Evolutionary conservation across 768 basidiomycete species (phyloP).

Genomic region (Termitomyces sp.): DNA sequence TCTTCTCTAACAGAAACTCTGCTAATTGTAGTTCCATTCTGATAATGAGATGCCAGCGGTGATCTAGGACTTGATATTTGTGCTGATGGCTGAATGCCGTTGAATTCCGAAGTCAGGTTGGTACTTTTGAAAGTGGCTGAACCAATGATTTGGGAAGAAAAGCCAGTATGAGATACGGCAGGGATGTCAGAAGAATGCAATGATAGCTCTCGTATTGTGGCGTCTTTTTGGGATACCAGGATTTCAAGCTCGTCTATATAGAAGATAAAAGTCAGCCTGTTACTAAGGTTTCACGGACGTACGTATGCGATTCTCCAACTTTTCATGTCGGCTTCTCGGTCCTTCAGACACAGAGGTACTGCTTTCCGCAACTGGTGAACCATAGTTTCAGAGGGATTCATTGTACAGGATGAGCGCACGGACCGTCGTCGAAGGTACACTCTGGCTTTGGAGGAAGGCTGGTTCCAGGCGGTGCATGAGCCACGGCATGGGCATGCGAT

Average conservation of each 20-base stretch:
- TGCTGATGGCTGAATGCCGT: conserved; percentile 8
- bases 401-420: not conserved
- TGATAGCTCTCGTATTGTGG: conserved; percentile 15
- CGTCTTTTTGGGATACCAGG: conserved; percentile 59
- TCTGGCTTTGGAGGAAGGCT: conserved; percentile 56
- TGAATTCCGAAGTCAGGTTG: conserved; percentile 5
- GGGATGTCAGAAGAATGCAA: conserved; percentile 8
- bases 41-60: conserved; percentile 12
- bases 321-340: conserved; percentile 61
- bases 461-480: conserved; percentile 58
- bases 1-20: conserved; percentile 17
- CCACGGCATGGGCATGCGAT: conserved; percentile 67
- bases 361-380: conserved; percentile 40
- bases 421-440: conserved; percentile 78
- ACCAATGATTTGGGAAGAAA: not conserved
- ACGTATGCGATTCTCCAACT: conserved; percentile 70
- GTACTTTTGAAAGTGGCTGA: conserved; percentile 2
- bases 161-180: conserved; percentile 4
- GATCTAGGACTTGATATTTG: conserved; percentile 10
- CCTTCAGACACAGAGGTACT: conserved; percentile 39
- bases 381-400: not conserved
- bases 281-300: conserved; percentile 24
- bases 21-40: conserved; percentile 9
- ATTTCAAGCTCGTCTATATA: conserved; percentile 63
- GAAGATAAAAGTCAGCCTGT: conserved; percentile 2